Evolutionary conservation across 108 stramenopile species (phyloP).

Genomic region (Cylindrotheca fusiformis): DNA sequence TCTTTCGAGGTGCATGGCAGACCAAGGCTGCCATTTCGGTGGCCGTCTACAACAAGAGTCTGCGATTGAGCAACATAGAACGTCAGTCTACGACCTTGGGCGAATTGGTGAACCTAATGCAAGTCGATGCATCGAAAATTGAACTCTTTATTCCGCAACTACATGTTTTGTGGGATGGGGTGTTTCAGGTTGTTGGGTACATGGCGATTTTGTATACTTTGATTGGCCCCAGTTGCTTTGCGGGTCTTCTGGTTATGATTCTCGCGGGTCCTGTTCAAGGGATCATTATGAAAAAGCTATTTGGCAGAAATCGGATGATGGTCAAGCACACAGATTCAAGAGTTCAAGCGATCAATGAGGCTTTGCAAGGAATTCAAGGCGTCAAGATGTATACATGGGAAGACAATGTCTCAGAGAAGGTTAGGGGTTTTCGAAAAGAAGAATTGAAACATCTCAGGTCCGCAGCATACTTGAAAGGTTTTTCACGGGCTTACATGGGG

Average conservation of each 20-base stretch:
- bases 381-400: conserved; percentile 96
- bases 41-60: conserved; percentile 81
- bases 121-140: conserved; percentile 87
- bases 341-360: conserved; percentile 87
- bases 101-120: conserved; percentile 90
- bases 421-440: conserved; percentile 24
- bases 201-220: conserved; percentile 65
- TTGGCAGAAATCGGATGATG: conserved; percentile 67
- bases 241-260: conserved; percentile 76
- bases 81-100: conserved; percentile 64
- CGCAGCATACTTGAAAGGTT: conserved; percentile 64
- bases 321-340: conserved; percentile 77
- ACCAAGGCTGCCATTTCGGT: conserved; percentile 56
- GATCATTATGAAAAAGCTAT: conserved; percentile 58
- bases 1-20: conserved; percentile 45
- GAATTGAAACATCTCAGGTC: conserved; percentile 55
- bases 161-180: conserved; percentile 76
- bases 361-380: conserved; percentile 85
- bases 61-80: conserved; percentile 70
- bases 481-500: conserved; percentile 61
- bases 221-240: conserved; percentile 77
- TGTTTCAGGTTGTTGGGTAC: conserved; percentile 72
- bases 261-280: conserved; percentile 64
- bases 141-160: conserved; percentile 69
- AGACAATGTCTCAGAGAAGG: conserved; percentile 45